phyloP scores from a whole-genome alignment of 306 rosid genomes.

The Rosa lucieae region DNA sequence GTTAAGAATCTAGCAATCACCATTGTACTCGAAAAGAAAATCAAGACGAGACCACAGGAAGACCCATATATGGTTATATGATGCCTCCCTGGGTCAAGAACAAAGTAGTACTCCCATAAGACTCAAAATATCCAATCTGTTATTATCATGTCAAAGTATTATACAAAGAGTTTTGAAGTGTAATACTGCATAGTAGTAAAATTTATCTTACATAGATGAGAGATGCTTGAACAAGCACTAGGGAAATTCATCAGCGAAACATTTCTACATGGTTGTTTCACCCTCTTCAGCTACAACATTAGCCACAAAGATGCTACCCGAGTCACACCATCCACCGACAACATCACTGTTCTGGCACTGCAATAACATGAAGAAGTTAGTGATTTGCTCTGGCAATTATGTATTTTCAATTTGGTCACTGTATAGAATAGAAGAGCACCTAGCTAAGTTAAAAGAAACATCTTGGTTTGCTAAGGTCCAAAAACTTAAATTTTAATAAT shows the following conservation, averaged over 20 bases:
- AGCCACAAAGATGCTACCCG: constrained; percentile 74
- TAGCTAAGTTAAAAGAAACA: neutral
- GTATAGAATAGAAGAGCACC: constrained; percentile 1
- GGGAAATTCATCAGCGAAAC: constrained; percentile 4
- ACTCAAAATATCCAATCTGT: neutral
- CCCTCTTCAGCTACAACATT: constrained; percentile 41
- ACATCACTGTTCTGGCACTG: constrained; percentile 77
- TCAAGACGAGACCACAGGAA: neutral
- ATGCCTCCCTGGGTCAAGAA: neutral
- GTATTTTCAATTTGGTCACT: constrained; percentile 1
- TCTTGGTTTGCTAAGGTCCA: neutral
- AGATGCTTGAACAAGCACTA: neutral
- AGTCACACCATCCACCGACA: constrained; percentile 91
- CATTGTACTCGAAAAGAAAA: neutral
- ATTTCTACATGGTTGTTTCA: constrained; percentile 12
- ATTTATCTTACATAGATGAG: neutral
- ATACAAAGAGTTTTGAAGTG: neutral
- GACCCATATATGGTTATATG: neutral
- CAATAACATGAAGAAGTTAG: constrained; percentile 25
- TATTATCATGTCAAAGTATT: neutral
- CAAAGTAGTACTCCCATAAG: neutral
- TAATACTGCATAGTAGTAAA: neutral
- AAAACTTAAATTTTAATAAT: neutral
- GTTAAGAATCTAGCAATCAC: neutral
- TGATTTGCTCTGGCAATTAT: constrained; percentile 16